Evolutionary conservation across 176 grass and related monocot species (phyloP).

Genomic region (Cenchrus fungigraminus): DNA sequence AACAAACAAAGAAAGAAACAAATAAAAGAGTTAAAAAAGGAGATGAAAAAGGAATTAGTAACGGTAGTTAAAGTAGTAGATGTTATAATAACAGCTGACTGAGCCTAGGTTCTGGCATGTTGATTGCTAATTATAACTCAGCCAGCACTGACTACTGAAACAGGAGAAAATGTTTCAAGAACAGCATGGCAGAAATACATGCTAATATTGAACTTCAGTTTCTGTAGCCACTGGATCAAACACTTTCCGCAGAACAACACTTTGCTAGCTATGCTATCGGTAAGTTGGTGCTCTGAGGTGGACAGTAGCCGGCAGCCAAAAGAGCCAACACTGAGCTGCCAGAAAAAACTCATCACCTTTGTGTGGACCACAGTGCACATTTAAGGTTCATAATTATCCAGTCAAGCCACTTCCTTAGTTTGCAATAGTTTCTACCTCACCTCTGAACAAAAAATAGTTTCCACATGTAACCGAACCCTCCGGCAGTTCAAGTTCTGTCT

Average conservation of each 20-base stretch:
- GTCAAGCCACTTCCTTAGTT: neutral
- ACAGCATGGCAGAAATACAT: neutral
- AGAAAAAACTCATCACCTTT: neutral
- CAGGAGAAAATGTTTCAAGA: neutral
- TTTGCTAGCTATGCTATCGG: conserved; percentile 12
- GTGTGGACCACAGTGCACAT: conserved; percentile 27
- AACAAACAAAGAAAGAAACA: neutral
- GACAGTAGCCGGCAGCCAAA: neutral
- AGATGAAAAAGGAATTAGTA: neutral
- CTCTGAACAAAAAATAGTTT: neutral
- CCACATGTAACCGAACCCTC: neutral
- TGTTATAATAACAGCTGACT: neutral
- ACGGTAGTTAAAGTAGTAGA: neutral
- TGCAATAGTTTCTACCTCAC: neutral
- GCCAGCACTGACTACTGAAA: neutral
- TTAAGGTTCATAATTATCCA: conserved; percentile 17
- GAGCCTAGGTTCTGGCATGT: neutral
- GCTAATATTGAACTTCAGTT: neutral
- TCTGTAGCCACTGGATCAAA: neutral
- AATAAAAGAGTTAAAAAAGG: neutral
- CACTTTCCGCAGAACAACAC: neutral
- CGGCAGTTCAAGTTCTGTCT: neutral
- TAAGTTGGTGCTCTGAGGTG: conserved; percentile 22
- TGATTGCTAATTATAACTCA: neutral
- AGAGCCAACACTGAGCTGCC: neutral